Base-by-base conservation (phyloP, 352 stramenopile species). In the Phytophthora melonis region DNA sequence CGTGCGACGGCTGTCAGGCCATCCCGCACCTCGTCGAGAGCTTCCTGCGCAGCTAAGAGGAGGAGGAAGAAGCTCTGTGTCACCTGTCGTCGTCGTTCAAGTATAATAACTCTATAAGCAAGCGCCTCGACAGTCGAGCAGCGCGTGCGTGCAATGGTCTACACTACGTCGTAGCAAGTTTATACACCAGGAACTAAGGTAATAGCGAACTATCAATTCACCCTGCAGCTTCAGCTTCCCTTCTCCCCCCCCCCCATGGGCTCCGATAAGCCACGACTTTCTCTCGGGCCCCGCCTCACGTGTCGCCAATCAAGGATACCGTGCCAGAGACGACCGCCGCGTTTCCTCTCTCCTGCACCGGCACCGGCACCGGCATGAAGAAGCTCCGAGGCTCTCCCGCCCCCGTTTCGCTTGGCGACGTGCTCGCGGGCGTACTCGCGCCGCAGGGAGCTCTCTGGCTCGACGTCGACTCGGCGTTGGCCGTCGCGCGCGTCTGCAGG, bases 21-120 rank as follows among this genome's bases (percentile, higher is more conserved):
- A 84, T 84, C 56, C 79, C 79, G 16, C 68, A 80, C 61, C 63
- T 84, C 32, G 63, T 86, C 53, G 79, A 86, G 69, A 32, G 71
- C 43, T 86, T 86, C 63, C 73, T 86, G 21, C 79, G 74, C 14
- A 13, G 16, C 18, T 72, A 25, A 18, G 39, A 30, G 60, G 59
- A 27, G 32, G 41, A 50, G 2, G 45, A 3, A 3, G 52, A 3
- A 14, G 32, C 25, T 14, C 14, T 54, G 19, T 54, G 53, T 18
- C 9, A 62, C 50, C 30, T 41, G 10, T 55, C 47, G n/a, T n/a
- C 9, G 8, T 30, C 19, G 43, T 50, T 53, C 18, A 55, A 30
- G 49, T 55, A 19, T 14, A 55, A 18, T 10, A 55, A 55, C 27
- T 62, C 50, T 74, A 75, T 74, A 61, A 74, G 54, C 67, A 43